These are phyloP conservation scores for Penicillium griseofulvum DNA, from an alignment of 2,329 filamentous ascomycete species.

Conservation along the genomic window DNA sequence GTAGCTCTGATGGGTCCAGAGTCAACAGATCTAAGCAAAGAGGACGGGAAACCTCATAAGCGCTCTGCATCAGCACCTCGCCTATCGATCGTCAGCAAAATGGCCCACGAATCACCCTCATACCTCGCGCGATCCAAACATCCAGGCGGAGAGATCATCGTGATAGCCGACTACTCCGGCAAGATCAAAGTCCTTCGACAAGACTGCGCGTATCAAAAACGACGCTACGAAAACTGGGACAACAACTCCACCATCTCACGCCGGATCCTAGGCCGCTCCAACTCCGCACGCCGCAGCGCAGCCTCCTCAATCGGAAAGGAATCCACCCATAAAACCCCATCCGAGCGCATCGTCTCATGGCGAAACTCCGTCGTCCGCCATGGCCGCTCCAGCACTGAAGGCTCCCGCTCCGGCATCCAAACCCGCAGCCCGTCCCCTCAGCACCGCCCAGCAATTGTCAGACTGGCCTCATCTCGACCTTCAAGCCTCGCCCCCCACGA, in stretches of 20 bases:
- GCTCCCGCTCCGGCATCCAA: constrained; percentile 30
- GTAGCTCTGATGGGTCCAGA: constrained; percentile 76
- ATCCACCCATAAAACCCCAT: constrained; percentile 48
- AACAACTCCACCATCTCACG: constrained; percentile 72
- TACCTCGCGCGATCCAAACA: constrained; percentile 77
- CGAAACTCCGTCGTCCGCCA: constrained; percentile 65
- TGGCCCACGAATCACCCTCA: constrained; percentile 67
- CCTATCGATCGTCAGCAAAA: constrained; percentile 37
- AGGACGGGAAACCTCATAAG: constrained; percentile 18
- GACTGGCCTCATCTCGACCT: constrained; percentile 21
- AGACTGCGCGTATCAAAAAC: constrained; percentile 82
- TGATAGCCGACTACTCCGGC: constrained; percentile 85
- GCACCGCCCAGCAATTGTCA: constrained; percentile 29
- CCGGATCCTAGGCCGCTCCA: constrained; percentile 56
- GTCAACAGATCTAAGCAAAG: constrained; percentile 45
- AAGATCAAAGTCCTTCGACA: constrained; percentile 93
- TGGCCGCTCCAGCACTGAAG: constrained; percentile 51
- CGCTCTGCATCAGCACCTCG: constrained; percentile 34
- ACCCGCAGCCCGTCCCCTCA: constrained; percentile 51
- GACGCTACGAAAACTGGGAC: constrained; percentile 74
- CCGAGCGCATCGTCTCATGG: constrained; percentile 86
- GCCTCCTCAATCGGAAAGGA: constrained; percentile 47
- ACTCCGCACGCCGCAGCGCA: constrained; percentile 56
- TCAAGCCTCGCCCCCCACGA: constrained; percentile 26
- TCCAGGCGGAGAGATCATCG: constrained; percentile 79